Conservation (phyloP, 2,329 filamentous ascomycete genomes). For the Gaeumannomyces sp. region DNA sequence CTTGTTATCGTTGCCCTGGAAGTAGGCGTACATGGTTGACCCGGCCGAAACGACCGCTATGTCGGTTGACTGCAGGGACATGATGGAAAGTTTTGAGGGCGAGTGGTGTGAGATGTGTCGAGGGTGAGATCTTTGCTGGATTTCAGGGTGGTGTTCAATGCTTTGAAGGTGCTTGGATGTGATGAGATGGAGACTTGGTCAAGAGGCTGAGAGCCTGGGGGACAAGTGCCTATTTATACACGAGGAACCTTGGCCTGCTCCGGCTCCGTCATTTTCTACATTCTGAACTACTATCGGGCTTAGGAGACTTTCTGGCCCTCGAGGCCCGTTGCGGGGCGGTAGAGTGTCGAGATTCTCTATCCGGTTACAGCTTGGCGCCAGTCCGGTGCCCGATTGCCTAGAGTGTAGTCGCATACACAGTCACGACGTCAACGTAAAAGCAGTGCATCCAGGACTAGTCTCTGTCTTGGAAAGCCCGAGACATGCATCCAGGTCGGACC, state of each 20-base stretch:
- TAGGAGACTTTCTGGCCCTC: not conserved
- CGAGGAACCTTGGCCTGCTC: not conserved
- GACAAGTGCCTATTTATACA: not conserved
- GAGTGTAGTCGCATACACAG: no score
- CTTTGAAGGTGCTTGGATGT: not conserved
- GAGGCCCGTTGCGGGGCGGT: not conserved
- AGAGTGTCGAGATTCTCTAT: not conserved
- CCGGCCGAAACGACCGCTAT: not conserved
- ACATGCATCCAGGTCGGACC: no score
- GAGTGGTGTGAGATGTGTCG: no score
- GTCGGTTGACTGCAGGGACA: not conserved
- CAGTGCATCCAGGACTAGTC: no score
- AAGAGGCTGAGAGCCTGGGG: not conserved
- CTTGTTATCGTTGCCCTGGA: not conserved
- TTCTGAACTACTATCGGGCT: not conserved
- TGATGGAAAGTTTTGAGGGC: not conserved
- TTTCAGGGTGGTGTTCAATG: not conserved
- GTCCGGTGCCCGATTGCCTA: no score
- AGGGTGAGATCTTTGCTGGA: not conserved
- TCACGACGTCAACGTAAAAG: no score
- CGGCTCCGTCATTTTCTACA: not conserved
- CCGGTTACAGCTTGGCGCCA: not conserved
- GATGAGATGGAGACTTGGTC: not conserved
- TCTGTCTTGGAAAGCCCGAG: no score
- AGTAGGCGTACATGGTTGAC: not conserved